A percentile compares a stretch with the other conserved stretches of the same genome.
These are phyloP conservation scores for Candida dajiaensis DNA, from an alignment of 805 yeast species.

Conservation along the genomic window DNA sequence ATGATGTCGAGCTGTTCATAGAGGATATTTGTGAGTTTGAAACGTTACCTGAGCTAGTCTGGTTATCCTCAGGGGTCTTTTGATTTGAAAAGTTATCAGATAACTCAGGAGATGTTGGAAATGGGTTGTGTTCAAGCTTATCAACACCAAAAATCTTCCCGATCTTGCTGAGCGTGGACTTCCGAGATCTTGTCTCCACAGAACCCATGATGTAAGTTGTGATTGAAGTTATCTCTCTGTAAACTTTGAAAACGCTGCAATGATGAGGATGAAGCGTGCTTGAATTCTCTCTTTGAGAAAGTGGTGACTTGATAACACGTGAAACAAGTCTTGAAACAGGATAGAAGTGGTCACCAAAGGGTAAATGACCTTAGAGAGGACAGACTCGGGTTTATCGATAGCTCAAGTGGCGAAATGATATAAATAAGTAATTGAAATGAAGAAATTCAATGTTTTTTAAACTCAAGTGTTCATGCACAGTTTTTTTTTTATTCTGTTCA, in stretches of 20 bases:
- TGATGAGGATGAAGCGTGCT: no score
- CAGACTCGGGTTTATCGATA: no score
- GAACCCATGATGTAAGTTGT: slow-evolving; percentile 2
- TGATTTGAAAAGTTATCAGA: neutral
- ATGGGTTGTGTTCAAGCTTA: neutral
- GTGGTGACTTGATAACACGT: no score
- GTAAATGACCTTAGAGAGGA: no score
- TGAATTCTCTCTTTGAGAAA: neutral
- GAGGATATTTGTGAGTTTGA: neutral
- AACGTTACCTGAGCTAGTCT: neutral
- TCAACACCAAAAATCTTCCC: slow-evolving; percentile 24
- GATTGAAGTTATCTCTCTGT: no score
- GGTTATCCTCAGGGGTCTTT: neutral
- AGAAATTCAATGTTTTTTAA: no score
- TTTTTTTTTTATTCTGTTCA: neutral
- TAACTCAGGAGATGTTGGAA: neutral
- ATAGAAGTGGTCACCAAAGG: no score
- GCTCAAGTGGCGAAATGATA: no score
- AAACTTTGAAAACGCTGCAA: no score
- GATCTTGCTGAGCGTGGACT: slow-evolving; percentile 25
- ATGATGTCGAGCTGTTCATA: neutral
- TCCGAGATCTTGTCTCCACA: slow-evolving; percentile 18
- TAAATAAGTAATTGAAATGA: no score
- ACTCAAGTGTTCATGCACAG: neutral
- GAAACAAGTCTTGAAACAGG: no score